Evolutionary conservation across 192 early-diverging fungal species (phyloP).

Genomic region (Thamnidium elegans): DNA sequence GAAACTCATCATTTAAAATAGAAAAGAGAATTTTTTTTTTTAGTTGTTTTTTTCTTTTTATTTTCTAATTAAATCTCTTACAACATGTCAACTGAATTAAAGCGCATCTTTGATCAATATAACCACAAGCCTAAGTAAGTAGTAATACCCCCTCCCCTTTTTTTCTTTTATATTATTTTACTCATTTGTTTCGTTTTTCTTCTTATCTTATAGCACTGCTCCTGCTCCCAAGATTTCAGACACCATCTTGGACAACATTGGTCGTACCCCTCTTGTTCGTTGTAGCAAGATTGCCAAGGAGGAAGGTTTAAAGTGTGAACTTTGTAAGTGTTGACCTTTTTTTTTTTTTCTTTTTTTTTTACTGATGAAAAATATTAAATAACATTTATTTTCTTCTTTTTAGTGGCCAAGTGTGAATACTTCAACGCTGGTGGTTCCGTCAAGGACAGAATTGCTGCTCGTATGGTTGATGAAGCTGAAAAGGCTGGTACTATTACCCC

Average conservation of each 20-base stretch:
- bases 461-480: conserved; percentile 97
- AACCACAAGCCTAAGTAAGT: conserved; percentile 7
- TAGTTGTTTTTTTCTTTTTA: no score
- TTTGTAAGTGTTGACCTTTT: conserved; percentile 47
- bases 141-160: not conserved
- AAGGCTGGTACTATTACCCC: conserved; percentile 86
- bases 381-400: no score
- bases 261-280: conserved; percentile 93
- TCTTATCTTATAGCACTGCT: conserved; percentile 19
- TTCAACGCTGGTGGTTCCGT: conserved; percentile 99
- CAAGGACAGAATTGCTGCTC: conserved; percentile 94
- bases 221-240: conserved; percentile 81
- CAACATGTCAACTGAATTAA: not conserved
- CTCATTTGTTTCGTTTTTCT: not conserved
- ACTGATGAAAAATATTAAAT: not conserved
- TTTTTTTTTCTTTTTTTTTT: not conserved
- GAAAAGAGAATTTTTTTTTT: no score
- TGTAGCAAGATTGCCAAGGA: conserved; percentile 83
- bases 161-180: not conserved
- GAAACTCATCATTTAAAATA: no score
- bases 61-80: no score
- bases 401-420: conserved; percentile 95
- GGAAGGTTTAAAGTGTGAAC: conserved; percentile 93
- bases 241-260: conserved; percentile 92
- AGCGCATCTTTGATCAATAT: conserved; percentile 17